Evolutionary conservation across 768 basidiomycete genomes (phyloP).

Genomic region (Mycena polygramma): DNA sequence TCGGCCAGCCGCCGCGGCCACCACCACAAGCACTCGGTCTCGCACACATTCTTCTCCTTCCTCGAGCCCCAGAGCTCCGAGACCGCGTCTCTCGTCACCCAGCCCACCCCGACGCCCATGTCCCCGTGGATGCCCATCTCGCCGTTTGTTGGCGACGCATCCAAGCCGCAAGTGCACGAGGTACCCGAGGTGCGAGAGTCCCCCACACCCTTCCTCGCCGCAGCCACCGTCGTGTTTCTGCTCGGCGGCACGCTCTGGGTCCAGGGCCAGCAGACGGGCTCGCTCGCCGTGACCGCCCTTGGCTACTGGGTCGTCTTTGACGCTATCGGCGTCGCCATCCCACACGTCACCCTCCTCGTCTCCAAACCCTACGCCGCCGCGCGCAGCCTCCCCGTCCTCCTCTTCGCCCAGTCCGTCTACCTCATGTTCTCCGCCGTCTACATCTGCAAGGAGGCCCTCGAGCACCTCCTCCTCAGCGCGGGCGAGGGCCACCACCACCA

Average conservation of each 20-base stretch:
- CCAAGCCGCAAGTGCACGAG: constrained; percentile 46
- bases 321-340: constrained; percentile 79
- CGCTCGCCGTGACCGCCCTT: constrained; percentile 88
- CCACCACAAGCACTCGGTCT: constrained; percentile 94
- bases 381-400: constrained; percentile 75
- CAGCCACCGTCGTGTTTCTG: constrained; percentile 81
- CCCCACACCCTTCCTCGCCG: constrained; percentile 50
- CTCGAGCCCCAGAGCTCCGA: constrained; percentile 75
- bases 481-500: constrained; percentile 56
- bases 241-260: constrained; percentile 89
- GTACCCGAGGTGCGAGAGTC: constrained; percentile 19
- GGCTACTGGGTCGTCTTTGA: constrained; percentile 99
- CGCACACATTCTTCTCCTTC: constrained; percentile 96
- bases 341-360: constrained; percentile 29
- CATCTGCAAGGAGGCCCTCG: constrained; percentile 96
- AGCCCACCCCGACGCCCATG: constrained; percentile 70
- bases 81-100: constrained; percentile 61
- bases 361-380: constrained; percentile 60
- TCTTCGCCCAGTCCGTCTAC: constrained; percentile 94
- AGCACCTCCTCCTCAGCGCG: constrained; percentile 83
- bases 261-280: constrained; percentile 88
- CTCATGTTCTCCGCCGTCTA: constrained; percentile 95
- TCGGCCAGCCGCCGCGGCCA: constrained; percentile 73
- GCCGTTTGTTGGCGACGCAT: constrained; percentile 50
- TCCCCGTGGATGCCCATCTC: constrained; percentile 80